Conservation (phyloP, 2,329 filamentous ascomycete species). For the Penicillium sp. region DNA sequence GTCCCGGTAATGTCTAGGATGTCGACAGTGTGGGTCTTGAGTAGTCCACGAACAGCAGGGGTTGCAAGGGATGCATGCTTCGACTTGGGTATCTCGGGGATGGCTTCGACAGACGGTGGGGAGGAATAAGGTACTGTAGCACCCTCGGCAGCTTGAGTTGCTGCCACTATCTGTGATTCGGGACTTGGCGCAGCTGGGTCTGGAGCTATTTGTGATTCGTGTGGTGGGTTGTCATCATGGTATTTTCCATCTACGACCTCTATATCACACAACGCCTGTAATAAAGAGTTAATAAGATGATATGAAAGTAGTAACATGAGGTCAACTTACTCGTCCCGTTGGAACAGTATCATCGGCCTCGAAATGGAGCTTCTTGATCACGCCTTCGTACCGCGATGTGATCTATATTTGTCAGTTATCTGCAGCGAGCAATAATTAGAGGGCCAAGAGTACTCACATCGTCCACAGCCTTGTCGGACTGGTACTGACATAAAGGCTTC, state of each 20-base stretch:
- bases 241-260: slow-evolving; percentile 80
- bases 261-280: slow-evolving; percentile 83
- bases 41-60: slow-evolving; percentile 84
- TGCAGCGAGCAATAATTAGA: background rate
- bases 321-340: slow-evolving; percentile 66
- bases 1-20: slow-evolving; percentile 79
- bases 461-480: slow-evolving; percentile 87
- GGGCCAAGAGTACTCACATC: slow-evolving; percentile 45
- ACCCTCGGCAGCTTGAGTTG: slow-evolving; percentile 16
- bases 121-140: slow-evolving; percentile 6
- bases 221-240: slow-evolving; percentile 53
- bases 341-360: slow-evolving; percentile 95
- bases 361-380: slow-evolving; percentile 95
- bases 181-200: slow-evolving; percentile 25
- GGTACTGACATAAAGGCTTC: slow-evolving; percentile 95
- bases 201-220: slow-evolving; percentile 28
- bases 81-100: slow-evolving; percentile 38
- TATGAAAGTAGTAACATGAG: background rate
- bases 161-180: slow-evolving; percentile 9
- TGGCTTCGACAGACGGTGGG: slow-evolving; percentile 3
- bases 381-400: slow-evolving; percentile 89
- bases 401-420: slow-evolving; percentile 63
- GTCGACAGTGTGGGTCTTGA: slow-evolving; percentile 74
- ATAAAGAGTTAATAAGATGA: slow-evolving; percentile 11
- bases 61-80: slow-evolving; percentile 78